phyloP scores from a whole-genome alignment of 108 stramenopile genomes.

The Cylindrotheca fusiformis region DNA sequence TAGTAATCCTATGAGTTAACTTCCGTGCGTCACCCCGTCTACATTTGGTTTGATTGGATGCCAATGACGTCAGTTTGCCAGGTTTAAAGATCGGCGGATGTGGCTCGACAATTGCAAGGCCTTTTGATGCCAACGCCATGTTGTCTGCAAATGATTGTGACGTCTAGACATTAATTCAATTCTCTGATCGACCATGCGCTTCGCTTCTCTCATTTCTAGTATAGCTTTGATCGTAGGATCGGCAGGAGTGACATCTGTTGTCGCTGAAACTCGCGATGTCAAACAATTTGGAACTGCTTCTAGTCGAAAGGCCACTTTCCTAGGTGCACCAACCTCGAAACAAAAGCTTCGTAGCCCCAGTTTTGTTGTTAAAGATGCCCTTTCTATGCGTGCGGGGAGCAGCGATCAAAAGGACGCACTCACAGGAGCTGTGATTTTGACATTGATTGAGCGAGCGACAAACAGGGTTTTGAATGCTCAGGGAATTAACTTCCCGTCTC shows the following conservation, averaged over 20 bases:
- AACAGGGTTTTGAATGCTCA: constrained; percentile 52
- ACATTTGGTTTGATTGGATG: no score
- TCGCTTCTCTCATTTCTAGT: background rate
- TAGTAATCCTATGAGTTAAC: no score
- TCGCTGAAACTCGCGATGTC: background rate
- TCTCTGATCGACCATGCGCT: background rate
- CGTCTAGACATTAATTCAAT: no score
- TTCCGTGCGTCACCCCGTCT: no score
- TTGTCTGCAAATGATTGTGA: no score
- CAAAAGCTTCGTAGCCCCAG: background rate
- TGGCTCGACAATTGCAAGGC: no score
- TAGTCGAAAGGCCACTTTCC: background rate
- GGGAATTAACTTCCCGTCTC: constrained; percentile 64
- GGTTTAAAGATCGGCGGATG: no score
- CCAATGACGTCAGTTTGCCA: no score
- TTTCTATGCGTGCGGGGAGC: background rate
- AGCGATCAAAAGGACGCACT: constrained; percentile 23
- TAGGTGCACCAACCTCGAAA: no score
- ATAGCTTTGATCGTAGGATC: background rate
- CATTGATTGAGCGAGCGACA: constrained; percentile 45
- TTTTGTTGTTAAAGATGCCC: background rate
- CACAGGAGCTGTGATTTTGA: constrained; percentile 28
- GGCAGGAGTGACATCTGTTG: background rate
- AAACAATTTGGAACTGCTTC: background rate
- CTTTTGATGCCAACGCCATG: no score